Conservation (phyloP, 129 eudicot genomes). For the Escallonia herrerae region DNA sequence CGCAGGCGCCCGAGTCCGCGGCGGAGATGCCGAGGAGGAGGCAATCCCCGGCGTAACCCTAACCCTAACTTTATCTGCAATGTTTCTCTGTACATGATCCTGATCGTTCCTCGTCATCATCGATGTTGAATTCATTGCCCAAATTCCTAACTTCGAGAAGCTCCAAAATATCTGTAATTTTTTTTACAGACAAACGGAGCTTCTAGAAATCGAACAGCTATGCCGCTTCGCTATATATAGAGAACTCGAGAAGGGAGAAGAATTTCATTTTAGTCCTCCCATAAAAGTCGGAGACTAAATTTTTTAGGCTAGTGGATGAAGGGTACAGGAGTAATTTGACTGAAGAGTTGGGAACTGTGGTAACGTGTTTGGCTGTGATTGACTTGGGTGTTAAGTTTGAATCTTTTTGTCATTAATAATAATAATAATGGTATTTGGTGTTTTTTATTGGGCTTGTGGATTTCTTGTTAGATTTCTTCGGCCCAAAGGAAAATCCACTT, state of each 20-base stretch:
- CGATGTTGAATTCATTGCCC: slow-evolving; percentile 10
- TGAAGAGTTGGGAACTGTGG: not conserved
- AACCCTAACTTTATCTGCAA: slow-evolving; percentile 10
- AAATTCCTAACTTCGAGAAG: slow-evolving; percentile 20
- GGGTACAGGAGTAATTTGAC: not conserved
- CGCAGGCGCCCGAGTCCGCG: not conserved
- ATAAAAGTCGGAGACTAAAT: not conserved
- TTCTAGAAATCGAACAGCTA: slow-evolving; percentile 7
- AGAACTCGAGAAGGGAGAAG: too few species aligned
- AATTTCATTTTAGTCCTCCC: not conserved
- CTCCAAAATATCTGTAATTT: not conserved
- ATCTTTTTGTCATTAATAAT: too few species aligned
- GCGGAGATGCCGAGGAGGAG: not conserved
- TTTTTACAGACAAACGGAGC: slow-evolving; percentile 1
- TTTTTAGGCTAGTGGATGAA: not conserved
- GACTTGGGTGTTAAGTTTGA: slow-evolving; percentile 11
- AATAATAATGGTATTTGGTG: not conserved
- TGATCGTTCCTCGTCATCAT: slow-evolving; percentile 6
- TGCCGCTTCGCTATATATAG: slow-evolving; percentile 14
- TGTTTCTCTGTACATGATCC: slow-evolving; percentile 4
- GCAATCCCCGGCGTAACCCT: not conserved
- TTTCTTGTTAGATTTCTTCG: slow-evolving; percentile 1
- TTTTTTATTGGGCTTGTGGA: not conserved
- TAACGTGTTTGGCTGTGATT: not conserved
- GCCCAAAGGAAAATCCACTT: slow-evolving; percentile 28